Percentiles rank a stretch among this genome's conserved stretches.
phyloP scores from a whole-genome alignment of 495 filamentous ascomycete genomes.

The Tuber magnatum region DNA sequence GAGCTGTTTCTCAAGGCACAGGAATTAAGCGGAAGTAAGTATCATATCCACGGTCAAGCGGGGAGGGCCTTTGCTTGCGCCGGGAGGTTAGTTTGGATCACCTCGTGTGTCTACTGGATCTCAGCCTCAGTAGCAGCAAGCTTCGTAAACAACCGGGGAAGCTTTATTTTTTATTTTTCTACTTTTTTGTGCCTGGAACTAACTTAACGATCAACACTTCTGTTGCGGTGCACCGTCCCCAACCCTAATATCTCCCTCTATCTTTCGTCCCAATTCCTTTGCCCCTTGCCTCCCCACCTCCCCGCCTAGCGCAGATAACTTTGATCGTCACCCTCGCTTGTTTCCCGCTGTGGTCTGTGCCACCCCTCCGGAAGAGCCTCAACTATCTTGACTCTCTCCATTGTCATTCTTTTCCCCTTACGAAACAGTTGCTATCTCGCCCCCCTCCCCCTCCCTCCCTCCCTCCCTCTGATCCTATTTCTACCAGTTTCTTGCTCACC shows the following conservation, averaged over 20 bases:
- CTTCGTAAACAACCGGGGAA: background rate
- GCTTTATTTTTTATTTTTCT: background rate
- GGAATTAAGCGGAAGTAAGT: background rate
- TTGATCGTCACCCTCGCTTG: background rate
- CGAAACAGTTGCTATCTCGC: background rate
- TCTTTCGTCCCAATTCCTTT: background rate
- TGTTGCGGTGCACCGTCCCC: background rate
- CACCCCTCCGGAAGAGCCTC: background rate
- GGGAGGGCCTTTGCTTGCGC: background rate
- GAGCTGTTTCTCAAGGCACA: background rate
- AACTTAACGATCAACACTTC: background rate
- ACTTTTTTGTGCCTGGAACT: background rate
- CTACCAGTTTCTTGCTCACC: background rate
- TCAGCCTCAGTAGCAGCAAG: background rate
- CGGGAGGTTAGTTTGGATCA: background rate
- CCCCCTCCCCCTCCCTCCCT: background rate
- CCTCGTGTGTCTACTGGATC: background rate
- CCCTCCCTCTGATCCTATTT: background rate
- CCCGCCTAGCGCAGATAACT: background rate
- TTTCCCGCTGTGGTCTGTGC: background rate
- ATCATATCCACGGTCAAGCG: background rate
- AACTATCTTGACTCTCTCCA: background rate
- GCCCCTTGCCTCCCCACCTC: background rate
- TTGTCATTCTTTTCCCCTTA: background rate
- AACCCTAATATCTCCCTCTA: background rate